phyloP scores from a whole-genome alignment of 2,329 filamentous ascomycete species.

The Xylaria polymorpha region DNA sequence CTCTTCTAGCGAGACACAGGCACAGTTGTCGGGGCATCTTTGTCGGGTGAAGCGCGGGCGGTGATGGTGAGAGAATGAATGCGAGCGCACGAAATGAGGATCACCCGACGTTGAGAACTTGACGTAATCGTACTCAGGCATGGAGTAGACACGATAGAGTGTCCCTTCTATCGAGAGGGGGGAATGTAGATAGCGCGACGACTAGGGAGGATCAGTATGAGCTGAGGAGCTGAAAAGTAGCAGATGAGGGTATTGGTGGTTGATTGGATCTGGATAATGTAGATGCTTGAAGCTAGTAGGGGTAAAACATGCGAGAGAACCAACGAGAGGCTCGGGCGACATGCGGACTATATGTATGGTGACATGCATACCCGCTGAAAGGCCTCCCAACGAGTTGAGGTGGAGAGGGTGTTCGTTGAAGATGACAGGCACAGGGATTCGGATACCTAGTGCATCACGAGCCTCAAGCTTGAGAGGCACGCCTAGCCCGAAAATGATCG shows the following conservation, averaged over 20 bases:
- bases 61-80: constrained; percentile 44
- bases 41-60: constrained; percentile 34
- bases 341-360: constrained; percentile 45
- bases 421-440: constrained; percentile 28
- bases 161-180: constrained; percentile 37
- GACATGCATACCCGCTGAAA: constrained; percentile 40
- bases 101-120: constrained; percentile 31
- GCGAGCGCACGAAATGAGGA: constrained; percentile 41
- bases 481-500: constrained; percentile 31
- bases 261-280: constrained; percentile 32
- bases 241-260: constrained; percentile 32
- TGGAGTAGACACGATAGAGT: constrained; percentile 29
- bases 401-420: constrained; percentile 29
- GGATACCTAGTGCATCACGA: constrained; percentile 27
- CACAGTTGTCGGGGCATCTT: constrained; percentile 46
- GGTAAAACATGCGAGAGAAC: constrained; percentile 39
- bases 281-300: constrained; percentile 46
- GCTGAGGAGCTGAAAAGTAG: constrained; percentile 36
- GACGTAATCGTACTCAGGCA: constrained; percentile 42
- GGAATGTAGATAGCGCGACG: constrained; percentile 21
- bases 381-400: constrained; percentile 40
- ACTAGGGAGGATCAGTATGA: constrained; percentile 29
- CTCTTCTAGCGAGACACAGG: constrained; percentile 43
- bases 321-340: constrained; percentile 39
- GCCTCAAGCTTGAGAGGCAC: constrained; percentile 30